Evolutionary conservation across 305 asterid genomes (phyloP).

Genomic region (Nicotiana rustica): DNA sequence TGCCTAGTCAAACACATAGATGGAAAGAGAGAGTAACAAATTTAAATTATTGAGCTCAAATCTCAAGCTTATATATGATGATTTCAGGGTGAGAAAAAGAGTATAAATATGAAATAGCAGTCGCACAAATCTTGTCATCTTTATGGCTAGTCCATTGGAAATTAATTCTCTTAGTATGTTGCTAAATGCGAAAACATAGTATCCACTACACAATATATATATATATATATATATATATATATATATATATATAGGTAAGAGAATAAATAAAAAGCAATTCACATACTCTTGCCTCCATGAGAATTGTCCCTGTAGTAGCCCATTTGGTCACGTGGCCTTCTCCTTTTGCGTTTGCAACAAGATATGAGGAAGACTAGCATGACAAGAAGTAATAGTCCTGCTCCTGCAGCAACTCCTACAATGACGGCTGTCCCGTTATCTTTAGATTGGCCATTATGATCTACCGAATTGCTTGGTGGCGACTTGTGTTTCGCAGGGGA

Average conservation of each 20-base stretch:
- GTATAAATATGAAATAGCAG: background rate
- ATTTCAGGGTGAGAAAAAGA: background rate
- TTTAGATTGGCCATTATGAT: background rate
- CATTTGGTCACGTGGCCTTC: conserved; percentile 44
- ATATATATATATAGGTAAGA: background rate
- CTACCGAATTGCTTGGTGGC: conserved; percentile 31
- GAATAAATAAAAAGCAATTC: background rate
- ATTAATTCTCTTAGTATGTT: background rate
- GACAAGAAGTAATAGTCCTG: conserved; percentile 50
- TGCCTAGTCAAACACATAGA: too few relatives aligned
- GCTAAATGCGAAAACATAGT: background rate
- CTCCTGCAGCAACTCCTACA: conserved; percentile 57
- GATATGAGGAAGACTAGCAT: conserved; percentile 47
- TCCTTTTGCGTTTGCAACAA: conserved; percentile 53
- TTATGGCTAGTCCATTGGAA: background rate
- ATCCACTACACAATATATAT: background rate
- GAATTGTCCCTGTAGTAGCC: conserved; percentile 49
- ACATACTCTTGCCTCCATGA: conserved; percentile 43
- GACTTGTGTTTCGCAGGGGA: conserved; percentile 32
- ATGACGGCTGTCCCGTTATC: conserved; percentile 39
- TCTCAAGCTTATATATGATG: background rate
- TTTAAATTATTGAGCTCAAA: background rate
- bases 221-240: background rate
- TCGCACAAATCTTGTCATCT: background rate
- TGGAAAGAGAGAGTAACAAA: background rate